Evolutionary conservation across 1,139 yeast genomes (phyloP), one percentile per base, ranked within the genome.

Genomic region (Blastobotrys apis): DNA sequence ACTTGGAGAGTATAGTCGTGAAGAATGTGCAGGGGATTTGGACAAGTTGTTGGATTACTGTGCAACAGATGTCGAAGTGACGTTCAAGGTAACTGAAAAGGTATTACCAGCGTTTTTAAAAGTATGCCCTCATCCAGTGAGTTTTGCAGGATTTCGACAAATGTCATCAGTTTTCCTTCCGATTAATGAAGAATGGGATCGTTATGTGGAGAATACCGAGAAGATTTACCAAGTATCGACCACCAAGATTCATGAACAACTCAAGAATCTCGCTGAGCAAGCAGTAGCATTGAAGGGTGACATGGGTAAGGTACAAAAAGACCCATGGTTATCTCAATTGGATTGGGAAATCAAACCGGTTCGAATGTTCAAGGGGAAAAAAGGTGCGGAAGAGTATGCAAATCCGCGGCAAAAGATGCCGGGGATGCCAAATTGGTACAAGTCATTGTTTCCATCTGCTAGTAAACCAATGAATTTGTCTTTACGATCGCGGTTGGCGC

Each of bases 391-490:
- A 4, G 57, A 61, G 4, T 49, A 65, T 13, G 60, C 56, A 3
- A 62, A 61, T 21, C 86, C 88, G 43, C 79, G 77, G 26, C 95
- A 87, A 61, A 88, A 78, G 57, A 60, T 87, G 43, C 94, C 95
- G 0, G 97, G 97, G 0, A 87, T 75, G 59, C 99, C 99, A 0
- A 83, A 84, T 54, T 94, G 99, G 99, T 94, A 86, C 63, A 77
- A 85, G 49, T 82, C 81, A 2, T 68, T 92, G 21, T 80, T 79
- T 58, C 77, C 78, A 5, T 67, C 74, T 4, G 58, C 64, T 1
- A 64, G 68, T 5, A 45, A 39, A 16, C 58, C 59, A 1, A 71
- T 88, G 60, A 77, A 72, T 37, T 65, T 92, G 13, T 77, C 94
- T 0, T 78, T 85, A 2, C 74, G 88, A 48, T 73, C 95, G 0